Evolutionary conservation across 495 filamentous ascomycete genomes (phyloP).

Genomic region (Podospora conica): DNA sequence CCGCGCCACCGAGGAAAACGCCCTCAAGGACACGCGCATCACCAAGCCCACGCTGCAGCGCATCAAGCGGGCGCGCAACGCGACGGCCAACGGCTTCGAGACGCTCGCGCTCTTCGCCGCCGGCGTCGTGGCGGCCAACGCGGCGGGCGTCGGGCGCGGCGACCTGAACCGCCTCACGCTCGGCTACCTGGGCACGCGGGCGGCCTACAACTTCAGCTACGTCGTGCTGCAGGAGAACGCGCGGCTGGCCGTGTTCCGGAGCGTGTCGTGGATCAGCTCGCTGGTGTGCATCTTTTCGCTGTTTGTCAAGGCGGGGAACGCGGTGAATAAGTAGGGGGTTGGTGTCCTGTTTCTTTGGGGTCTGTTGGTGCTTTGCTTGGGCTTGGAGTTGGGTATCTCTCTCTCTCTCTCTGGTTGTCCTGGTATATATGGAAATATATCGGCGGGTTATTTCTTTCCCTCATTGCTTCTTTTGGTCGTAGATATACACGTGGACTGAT

Average conservation of each 20-base stretch:
- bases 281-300: conserved; percentile 28
- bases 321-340: conserved; percentile 9
- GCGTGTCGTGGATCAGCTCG: conserved; percentile 33
- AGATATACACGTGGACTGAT: background rate
- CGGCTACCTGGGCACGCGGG: conserved; percentile 36
- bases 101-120: conserved; percentile 45
- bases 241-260: conserved; percentile 29
- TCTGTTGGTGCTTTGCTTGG: background rate
- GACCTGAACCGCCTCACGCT: conserved; percentile 38
- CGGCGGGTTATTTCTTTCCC: background rate
- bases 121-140: conserved; percentile 46
- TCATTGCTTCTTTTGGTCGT: background rate
- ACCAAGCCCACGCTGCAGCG: conserved; percentile 35
- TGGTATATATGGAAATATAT: background rate
- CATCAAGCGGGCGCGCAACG: conserved; percentile 44
- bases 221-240: conserved; percentile 36
- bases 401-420: background rate
- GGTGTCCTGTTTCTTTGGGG: background rate
- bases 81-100: conserved; percentile 45
- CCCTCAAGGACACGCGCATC: conserved; percentile 34
- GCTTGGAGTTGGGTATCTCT: background rate
- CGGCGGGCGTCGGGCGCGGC: conserved; percentile 25
- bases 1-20: conserved; percentile 22
- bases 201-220: conserved; percentile 43
- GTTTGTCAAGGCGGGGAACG: conserved; percentile 40